Evolutionary conservation across 2,329 filamentous ascomycete species (phyloP).

Genomic region (Trichoderma pleuroti): DNA sequence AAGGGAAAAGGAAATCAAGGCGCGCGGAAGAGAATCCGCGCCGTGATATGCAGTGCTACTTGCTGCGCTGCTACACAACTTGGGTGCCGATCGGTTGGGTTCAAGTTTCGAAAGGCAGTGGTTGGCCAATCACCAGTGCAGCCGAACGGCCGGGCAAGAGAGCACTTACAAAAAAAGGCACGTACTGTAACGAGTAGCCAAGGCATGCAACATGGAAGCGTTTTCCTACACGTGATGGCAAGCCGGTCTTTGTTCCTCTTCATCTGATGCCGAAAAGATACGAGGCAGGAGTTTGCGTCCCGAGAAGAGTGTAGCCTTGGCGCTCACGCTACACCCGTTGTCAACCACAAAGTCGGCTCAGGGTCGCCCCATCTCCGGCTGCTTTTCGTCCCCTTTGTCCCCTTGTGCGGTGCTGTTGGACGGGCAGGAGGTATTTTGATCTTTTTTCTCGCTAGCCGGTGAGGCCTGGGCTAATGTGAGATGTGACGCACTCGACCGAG

Average conservation of each 20-base stretch:
- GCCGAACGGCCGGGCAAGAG: neutral
- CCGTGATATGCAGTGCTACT: neutral
- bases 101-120: neutral
- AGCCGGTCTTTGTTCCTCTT: neutral
- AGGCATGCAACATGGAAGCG: neutral
- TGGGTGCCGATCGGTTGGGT: neutral
- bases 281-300: slow-evolving; percentile 2
- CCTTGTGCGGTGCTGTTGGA: neutral
- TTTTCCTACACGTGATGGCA: slow-evolving; percentile 5
- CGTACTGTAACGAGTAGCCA: neutral
- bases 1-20: neutral
- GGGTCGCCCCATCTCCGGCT: slow-evolving; percentile 8
- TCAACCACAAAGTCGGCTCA: neutral
- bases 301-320: neutral
- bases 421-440: neutral
- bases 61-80: neutral
- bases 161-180: neutral
- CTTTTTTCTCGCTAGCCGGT: neutral
- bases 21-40: neutral
- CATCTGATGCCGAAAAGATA: slow-evolving; percentile 14
- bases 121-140: neutral
- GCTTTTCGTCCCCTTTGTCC: neutral
- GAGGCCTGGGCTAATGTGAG: neutral
- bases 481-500: neutral
- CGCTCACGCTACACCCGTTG: neutral